Evolutionary conservation across 2,329 filamentous ascomycete genomes (phyloP).

Genomic region (Pseudopithomyces chartarum): DNA sequence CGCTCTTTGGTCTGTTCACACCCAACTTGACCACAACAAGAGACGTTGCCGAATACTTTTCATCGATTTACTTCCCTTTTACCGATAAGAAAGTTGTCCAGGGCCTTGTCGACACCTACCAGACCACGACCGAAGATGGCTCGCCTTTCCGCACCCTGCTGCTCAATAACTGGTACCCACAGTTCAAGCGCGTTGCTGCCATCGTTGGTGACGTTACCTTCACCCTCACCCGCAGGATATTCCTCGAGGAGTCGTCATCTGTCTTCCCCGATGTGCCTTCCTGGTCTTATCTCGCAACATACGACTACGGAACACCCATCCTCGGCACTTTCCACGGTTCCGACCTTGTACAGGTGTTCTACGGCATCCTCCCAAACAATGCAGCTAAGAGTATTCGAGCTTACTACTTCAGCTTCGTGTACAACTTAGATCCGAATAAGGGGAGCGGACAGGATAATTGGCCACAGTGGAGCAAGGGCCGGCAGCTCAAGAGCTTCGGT

Average conservation of each 20-base stretch:
- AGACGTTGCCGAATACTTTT: conserved; percentile 66
- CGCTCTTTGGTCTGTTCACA: conserved; percentile 73
- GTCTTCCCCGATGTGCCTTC: conserved; percentile 63
- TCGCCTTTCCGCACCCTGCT: conserved; percentile 73
- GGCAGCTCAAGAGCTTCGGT: conserved; percentile 58
- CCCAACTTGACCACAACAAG: conserved; percentile 67
- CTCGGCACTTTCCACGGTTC: conserved; percentile 77
- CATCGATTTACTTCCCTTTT: conserved; percentile 63
- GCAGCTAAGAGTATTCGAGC: conserved; percentile 64
- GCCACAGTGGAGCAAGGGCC: conserved; percentile 59
- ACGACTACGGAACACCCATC: conserved; percentile 72
- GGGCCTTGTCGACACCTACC: conserved; percentile 67
- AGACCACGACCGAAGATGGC: conserved; percentile 60
- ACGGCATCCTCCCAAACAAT: conserved; percentile 66
- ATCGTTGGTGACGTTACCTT: conserved; percentile 78
- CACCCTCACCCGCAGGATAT: conserved; percentile 70
- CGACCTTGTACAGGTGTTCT: conserved; percentile 73
- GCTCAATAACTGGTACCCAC: conserved; percentile 74
- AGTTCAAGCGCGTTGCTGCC: conserved; percentile 77
- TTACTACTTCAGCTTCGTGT: conserved; percentile 76
- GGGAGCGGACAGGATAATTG: conserved; percentile 53
- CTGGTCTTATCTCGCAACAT: conserved; percentile 78
- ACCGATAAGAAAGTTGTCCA: conserved; percentile 59
- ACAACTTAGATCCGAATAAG: conserved; percentile 72
- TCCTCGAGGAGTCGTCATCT: conserved; percentile 57